A percentile compares a stretch with the other conserved stretches of the same genome.
phyloP scores from a whole-genome alignment of 768 basidiomycete genomes.

The Podaxis sp. region DNA sequence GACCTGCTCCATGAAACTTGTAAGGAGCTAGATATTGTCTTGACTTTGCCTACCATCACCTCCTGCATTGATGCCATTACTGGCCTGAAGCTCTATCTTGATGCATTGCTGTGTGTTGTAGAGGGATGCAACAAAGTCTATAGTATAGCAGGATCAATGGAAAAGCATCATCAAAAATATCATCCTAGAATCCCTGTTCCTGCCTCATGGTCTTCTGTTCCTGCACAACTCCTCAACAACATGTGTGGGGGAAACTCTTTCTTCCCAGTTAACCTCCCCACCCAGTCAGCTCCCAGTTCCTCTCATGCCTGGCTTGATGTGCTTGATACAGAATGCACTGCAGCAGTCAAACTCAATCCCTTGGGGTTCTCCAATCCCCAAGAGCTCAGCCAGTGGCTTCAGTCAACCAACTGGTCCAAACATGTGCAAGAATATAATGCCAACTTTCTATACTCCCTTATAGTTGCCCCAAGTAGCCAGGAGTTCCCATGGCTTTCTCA shows the following conservation, averaged over 20 bases:
- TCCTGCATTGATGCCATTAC: background rate
- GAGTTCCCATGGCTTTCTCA: constrained; percentile 13
- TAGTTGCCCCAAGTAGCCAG: background rate
- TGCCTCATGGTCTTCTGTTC: background rate
- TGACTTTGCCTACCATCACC: background rate
- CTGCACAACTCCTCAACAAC: background rate
- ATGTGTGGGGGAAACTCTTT: background rate
- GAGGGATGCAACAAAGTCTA: background rate
- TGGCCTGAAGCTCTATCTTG: background rate
- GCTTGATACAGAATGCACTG: background rate
- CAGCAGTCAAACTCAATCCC: background rate
- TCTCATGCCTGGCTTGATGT: background rate
- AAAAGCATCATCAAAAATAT: background rate
- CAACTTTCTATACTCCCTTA: background rate
- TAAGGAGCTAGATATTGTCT: background rate
- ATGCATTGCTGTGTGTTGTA: background rate
- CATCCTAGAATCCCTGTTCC: background rate
- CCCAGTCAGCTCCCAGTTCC: background rate
- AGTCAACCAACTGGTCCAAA: constrained; percentile 13
- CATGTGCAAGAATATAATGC: background rate
- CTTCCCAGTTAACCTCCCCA: background rate
- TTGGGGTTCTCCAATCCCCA: constrained; percentile 1
- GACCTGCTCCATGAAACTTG: background rate
- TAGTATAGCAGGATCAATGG: background rate
- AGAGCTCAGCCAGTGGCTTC: constrained; percentile 14